Percentiles rank a stretch among this genome's conserved stretches.
These are phyloP conservation scores for Comarum palustre DNA, from an alignment of 306 rosid genomes.

Conservation along the genomic window DNA sequence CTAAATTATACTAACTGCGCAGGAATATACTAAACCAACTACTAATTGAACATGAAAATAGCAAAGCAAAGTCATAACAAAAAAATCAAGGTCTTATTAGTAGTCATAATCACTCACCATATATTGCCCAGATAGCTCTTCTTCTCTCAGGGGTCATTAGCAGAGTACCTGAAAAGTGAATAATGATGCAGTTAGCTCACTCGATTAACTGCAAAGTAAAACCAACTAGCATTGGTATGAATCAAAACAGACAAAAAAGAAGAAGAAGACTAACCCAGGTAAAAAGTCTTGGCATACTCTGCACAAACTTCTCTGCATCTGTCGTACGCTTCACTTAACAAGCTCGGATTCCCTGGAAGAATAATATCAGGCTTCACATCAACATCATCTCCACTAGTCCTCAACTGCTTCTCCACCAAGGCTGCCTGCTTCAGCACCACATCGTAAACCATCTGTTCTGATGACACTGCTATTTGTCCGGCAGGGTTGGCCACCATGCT, in stretches of 20 bases:
- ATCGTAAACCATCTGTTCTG: constrained; percentile 81
- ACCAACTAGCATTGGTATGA: not conserved
- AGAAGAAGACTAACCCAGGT: constrained; percentile 53
- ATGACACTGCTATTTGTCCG: constrained; percentile 54
- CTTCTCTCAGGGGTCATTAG: constrained; percentile 79
- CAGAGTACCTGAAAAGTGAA: constrained; percentile 58
- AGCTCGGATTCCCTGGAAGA: constrained; percentile 60
- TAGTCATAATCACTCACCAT: constrained; percentile 52
- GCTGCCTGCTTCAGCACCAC: constrained; percentile 88
- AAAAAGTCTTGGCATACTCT: constrained; percentile 92
- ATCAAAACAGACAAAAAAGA: not conserved
- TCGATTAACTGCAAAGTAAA: not conserved
- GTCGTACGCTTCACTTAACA: constrained; percentile 64
- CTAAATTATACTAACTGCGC: not conserved
- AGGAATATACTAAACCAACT: not conserved
- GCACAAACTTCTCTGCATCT: constrained; percentile 91
- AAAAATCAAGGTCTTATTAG: constrained; percentile 6
- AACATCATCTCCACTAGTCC: constrained; percentile 16
- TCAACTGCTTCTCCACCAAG: constrained; percentile 45
- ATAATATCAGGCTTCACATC: constrained; percentile 48
- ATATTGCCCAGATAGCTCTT: constrained; percentile 88
- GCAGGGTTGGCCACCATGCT: constrained; percentile 62
- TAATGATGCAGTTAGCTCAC: not conserved
- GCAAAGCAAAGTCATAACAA: not conserved
- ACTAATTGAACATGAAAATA: not conserved